These are phyloP conservation scores for Aspergillus ustus DNA, from an alignment of 2,329 filamentous ascomycete species.

Conservation along the genomic window DNA sequence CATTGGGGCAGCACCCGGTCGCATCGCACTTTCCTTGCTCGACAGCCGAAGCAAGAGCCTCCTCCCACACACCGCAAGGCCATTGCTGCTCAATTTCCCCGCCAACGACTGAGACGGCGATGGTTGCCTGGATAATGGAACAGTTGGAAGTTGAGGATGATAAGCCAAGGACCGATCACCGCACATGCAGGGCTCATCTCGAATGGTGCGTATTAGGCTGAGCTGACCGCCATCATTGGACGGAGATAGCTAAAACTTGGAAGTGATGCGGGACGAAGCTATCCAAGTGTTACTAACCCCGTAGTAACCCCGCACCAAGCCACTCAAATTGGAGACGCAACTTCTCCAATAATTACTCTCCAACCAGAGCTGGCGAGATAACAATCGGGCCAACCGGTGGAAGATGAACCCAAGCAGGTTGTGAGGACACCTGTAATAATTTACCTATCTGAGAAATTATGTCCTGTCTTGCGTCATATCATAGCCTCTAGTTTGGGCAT, in stretches of 20 bases:
- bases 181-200: too few relatives aligned
- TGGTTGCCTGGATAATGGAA: not conserved
- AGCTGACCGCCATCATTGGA: slow-evolving; percentile 1
- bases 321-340: not conserved
- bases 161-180: not conserved
- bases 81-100: not conserved
- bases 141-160: not conserved
- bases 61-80: not conserved
- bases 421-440: too few relatives aligned
- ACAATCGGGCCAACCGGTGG: not conserved
- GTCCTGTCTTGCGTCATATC: too few relatives aligned
- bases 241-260: slow-evolving; percentile 2
- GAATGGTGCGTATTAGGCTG: not conserved
- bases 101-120: not conserved
- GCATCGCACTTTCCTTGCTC: slow-evolving; percentile 17
- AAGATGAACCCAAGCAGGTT: not conserved
- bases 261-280: not conserved
- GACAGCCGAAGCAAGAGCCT: slow-evolving; percentile 11
- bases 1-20: slow-evolving; percentile 11
- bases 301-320: slow-evolving; percentile 13
- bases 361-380: not conserved
- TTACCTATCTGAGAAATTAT: too few relatives aligned
- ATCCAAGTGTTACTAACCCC: not conserved
- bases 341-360: not conserved
- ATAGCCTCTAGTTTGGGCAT: too few relatives aligned